Evolutionary conservation across 495 filamentous ascomycete species (phyloP).

Genomic region (Pyronema domesticum): DNA sequence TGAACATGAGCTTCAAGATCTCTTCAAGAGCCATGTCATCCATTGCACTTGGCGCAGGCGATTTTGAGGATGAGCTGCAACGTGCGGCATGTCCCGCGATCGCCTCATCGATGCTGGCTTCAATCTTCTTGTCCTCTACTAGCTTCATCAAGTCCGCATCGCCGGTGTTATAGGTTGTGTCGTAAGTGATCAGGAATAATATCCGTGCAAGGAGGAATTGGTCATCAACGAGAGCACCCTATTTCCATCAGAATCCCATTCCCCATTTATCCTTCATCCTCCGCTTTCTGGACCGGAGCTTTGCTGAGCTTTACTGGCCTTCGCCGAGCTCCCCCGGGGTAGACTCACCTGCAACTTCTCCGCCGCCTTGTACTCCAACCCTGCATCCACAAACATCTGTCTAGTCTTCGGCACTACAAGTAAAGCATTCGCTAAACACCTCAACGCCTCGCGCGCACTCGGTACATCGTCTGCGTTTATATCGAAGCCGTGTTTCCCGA

Average conservation of each 20-base stretch:
- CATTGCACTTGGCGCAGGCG: constrained; percentile 36
- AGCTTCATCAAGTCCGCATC: constrained; percentile 44
- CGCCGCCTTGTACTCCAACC: constrained; percentile 50
- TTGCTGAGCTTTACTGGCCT: neutral
- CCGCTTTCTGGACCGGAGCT: neutral
- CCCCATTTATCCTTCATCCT: neutral
- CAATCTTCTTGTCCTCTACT: constrained; percentile 51
- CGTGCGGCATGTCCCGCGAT: constrained; percentile 48
- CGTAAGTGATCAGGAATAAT: constrained; percentile 72
- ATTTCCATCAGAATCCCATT: constrained; percentile 7
- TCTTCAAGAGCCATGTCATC: constrained; percentile 67
- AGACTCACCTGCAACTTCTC: constrained; percentile 44
- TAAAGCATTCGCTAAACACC: constrained; percentile 75
- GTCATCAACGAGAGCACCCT: constrained; percentile 61
- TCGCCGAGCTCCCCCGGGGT: neutral
- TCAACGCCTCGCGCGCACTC: constrained; percentile 58
- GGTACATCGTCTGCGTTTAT: constrained; percentile 35
- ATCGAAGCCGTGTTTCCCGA: constrained; percentile 55
- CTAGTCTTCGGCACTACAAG: constrained; percentile 52
- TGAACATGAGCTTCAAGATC: constrained; percentile 76
- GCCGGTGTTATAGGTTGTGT: constrained; percentile 32
- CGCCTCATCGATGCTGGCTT: constrained; percentile 52
- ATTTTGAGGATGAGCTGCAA: constrained; percentile 29
- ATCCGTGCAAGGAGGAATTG: constrained; percentile 76
- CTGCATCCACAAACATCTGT: constrained; percentile 66